Percentiles rank a stretch among this genome's conserved stretches.
These are phyloP conservation scores for Boletus rex-veris DNA, from an alignment of 768 basidiomycete genomes.

Conservation along the genomic window DNA sequence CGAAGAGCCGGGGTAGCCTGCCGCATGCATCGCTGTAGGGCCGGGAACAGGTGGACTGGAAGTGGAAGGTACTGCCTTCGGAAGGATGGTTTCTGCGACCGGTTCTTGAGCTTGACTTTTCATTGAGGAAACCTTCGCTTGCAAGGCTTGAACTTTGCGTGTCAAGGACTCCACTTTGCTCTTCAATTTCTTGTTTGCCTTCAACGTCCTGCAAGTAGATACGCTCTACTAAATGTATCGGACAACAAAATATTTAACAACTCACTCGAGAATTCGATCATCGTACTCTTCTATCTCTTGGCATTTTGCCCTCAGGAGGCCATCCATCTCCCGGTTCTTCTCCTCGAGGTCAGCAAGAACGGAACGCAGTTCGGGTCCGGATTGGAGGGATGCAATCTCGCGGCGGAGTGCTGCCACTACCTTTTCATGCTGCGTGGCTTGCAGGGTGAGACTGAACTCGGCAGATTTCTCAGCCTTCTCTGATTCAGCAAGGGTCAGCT, in stretches of 20 bases:
- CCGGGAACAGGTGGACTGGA: constrained; percentile 12
- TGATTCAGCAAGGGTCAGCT: constrained; percentile 44
- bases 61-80: constrained; percentile 3
- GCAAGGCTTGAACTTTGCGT: constrained; percentile 69
- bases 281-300: constrained; percentile 83
- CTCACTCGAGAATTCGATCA: constrained; percentile 72
- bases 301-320: constrained; percentile 63
- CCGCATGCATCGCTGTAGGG: constrained; percentile 5
- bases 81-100: constrained; percentile 9
- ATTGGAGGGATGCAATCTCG: constrained; percentile 50
- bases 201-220: constrained; percentile 53
- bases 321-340: constrained; percentile 73
- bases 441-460: constrained; percentile 64
- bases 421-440: constrained; percentile 64
- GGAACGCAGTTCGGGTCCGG: constrained; percentile 53
- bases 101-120: constrained; percentile 38
- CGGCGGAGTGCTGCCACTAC: constrained; percentile 54
- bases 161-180: constrained; percentile 67
- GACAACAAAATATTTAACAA: not conserved
- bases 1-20: constrained; percentile 2
- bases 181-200: constrained; percentile 74
- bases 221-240: constrained; percentile 1
- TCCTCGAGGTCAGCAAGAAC: constrained; percentile 61
- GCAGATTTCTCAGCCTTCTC: constrained; percentile 60
- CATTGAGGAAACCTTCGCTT: constrained; percentile 58